phyloP scores from a whole-genome alignment of 768 basidiomycete genomes.

The Lentinula sp. region DNA sequence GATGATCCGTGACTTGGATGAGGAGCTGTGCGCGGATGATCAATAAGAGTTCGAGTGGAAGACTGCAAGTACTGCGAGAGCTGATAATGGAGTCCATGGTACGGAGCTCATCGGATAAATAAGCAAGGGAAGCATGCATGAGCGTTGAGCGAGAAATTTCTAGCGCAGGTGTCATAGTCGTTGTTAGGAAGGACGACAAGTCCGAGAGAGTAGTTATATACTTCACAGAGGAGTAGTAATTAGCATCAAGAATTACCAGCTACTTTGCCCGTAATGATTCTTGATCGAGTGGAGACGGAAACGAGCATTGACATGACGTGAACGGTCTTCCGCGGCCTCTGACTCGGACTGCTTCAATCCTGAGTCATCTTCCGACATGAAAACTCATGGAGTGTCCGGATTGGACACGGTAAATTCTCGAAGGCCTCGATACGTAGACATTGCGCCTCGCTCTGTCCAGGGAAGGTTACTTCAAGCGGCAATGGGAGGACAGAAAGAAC shows the following conservation, averaged over 20 bases:
- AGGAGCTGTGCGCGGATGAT: slow-evolving; percentile 44
- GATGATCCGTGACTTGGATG: slow-evolving; percentile 32
- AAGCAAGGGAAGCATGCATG: slow-evolving; percentile 47
- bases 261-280: background rate
- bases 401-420: background rate
- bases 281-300: slow-evolving; percentile 4
- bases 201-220: background rate
- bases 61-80: slow-evolving; percentile 10
- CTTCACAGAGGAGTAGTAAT: slow-evolving; percentile 10
- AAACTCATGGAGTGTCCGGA: background rate
- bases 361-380: background rate
- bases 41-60: slow-evolving; percentile 51
- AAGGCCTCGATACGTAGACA: background rate
- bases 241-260: slow-evolving; percentile 1
- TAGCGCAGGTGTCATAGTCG: slow-evolving; percentile 19
- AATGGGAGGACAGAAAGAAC: background rate
- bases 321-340: slow-evolving; percentile 2
- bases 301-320: slow-evolving; percentile 7
- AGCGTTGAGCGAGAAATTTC: slow-evolving; percentile 37
- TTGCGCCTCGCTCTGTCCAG: too few relatives aligned
- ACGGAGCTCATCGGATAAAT: slow-evolving; percentile 38
- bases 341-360: background rate
- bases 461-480: background rate
- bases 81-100: slow-evolving; percentile 34
- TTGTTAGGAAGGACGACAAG: slow-evolving; percentile 14